Conservation (phyloP, 495 filamentous ascomycete species). For the Penicillium psychrofluorescens region DNA sequence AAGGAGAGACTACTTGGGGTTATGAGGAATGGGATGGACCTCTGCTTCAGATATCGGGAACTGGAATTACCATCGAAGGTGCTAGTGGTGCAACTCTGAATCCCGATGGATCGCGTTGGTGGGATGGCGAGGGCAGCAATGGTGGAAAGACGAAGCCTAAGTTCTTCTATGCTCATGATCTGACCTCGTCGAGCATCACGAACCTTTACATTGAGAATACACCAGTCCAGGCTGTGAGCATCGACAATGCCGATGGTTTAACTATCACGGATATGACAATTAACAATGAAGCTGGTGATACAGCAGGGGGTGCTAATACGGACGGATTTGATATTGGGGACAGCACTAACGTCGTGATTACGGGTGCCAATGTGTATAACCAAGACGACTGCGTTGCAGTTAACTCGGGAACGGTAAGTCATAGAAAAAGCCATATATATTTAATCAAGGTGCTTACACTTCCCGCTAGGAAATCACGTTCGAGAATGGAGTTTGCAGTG, state of each 20-base stretch:
- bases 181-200: constrained; percentile 34
- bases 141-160: constrained; percentile 46
- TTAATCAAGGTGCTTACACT: not conserved
- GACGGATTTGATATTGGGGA: constrained; percentile 60
- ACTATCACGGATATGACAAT: constrained; percentile 49
- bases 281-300: constrained; percentile 51
- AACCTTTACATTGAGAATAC: constrained; percentile 47
- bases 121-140: constrained; percentile 39
- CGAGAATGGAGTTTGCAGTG: constrained; percentile 38
- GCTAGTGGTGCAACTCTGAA: constrained; percentile 36
- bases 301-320: constrained; percentile 50
- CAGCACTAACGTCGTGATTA: constrained; percentile 47
- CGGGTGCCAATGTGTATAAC: constrained; percentile 48
- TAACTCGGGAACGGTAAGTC: constrained; percentile 33
- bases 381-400: constrained; percentile 64
- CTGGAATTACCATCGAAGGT: constrained; percentile 36
- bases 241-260: constrained; percentile 41
- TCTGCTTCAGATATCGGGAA: constrained; percentile 41
- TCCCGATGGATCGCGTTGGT: constrained; percentile 36
- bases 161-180: constrained; percentile 40
- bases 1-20: constrained; percentile 45
- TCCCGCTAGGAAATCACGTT: constrained; percentile 38
- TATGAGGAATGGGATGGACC: constrained; percentile 48
- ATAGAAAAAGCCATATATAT: not conserved
- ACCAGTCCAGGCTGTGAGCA: constrained; percentile 56